Evolutionary conservation across 2,329 filamentous ascomycete genomes (phyloP), one percentile per base, ranked within the genome.

Genomic region (Ophiostoma perfectum): DNA sequence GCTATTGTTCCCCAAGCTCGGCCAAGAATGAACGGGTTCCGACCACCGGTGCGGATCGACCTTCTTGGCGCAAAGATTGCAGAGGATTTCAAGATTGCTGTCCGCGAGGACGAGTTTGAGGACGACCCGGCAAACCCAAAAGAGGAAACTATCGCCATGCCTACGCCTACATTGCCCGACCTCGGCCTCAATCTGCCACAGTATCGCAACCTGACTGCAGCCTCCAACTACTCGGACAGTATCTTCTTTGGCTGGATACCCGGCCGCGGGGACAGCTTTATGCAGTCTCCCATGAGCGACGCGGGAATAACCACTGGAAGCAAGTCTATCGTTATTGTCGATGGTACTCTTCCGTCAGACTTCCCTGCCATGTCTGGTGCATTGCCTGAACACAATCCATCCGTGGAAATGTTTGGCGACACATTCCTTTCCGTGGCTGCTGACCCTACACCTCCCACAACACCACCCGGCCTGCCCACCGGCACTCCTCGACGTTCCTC

Each of bases 261-360:
- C n/a, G 47, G 27, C 2, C 27, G 12, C 1, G 9, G 42, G 5
- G 55, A 69, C 73, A 18, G 55, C 12, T 12, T 65, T 4, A 36
- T 78, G 4, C 78, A 83, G 62, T 60, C 55, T 5, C 82, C 83
- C 1, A 73, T 76, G 12, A 86, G 84, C 71, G 84, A 87, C 70
- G 80, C 81, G 72, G 84, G 78, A 5, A 85, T 94, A 62, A 95
- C 92, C 0, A 83, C 83, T 11, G 91, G 92, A n/a, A 96, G 92
- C 81, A 90, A 93, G 75, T 96, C 92, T 0, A 96, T 97, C 72
- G 84, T 97, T 68, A 96, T 97, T 74, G 87, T 96, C 47, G 91
- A 96, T 69, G 87, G 86, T 44, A 89, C 88, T 0, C 73, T 83
- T 16, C 79, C 82, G 0, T 78, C 80, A 5, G 79, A 85, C n/a